Percentiles rank a stretch among this genome's conserved stretches.
phyloP scores from a whole-genome alignment of 2,329 filamentous ascomycete genomes.

The Xylariaceae sp. region DNA sequence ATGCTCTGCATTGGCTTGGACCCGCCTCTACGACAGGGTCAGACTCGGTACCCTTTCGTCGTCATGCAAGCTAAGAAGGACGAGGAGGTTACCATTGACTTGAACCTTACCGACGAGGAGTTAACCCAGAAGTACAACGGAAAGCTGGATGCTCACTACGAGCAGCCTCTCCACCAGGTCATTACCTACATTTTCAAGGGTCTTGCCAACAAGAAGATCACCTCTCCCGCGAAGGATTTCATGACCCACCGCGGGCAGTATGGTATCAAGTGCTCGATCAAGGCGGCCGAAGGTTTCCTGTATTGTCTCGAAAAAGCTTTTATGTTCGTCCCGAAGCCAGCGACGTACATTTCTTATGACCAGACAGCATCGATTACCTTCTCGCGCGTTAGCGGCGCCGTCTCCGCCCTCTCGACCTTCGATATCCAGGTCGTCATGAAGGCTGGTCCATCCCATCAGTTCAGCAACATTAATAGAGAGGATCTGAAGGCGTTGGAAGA shows the following conservation, averaged over 20 bases:
- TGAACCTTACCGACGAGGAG: conserved; percentile 91
- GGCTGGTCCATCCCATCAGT: conserved; percentile 83
- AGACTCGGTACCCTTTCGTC: conserved; percentile 95
- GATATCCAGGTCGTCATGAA: conserved; percentile 94
- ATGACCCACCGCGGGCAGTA: conserved; percentile 87
- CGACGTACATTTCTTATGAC: conserved; percentile 94
- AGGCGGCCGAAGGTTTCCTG: conserved; percentile 94
- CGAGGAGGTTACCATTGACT: conserved; percentile 91
- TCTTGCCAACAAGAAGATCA: conserved; percentile 89
- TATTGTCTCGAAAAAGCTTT: conserved; percentile 98
- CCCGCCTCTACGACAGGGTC: conserved; percentile 89
- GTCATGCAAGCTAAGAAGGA: conserved; percentile 99
- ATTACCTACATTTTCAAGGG: conserved; percentile 94
- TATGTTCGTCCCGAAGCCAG: conserved; percentile 98
- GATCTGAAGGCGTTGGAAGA: conserved; percentile 94
- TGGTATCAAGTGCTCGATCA: conserved; percentile 99
- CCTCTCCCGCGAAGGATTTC: conserved; percentile 91
- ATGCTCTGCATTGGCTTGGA: conserved; percentile 93
- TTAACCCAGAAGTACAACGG: conserved; percentile 81
- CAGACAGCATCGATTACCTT: conserved; percentile 89
- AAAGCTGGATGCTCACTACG: conserved; percentile 83
- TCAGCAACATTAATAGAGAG: conserved; percentile 98
- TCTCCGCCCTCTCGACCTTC: conserved; percentile 91
- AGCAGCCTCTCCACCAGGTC: conserved; percentile 87
- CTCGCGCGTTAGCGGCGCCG: conserved; percentile 88